Conservation (phyloP, 2,329 filamentous ascomycete species). For the Arthrobotrys musiformis region DNA sequence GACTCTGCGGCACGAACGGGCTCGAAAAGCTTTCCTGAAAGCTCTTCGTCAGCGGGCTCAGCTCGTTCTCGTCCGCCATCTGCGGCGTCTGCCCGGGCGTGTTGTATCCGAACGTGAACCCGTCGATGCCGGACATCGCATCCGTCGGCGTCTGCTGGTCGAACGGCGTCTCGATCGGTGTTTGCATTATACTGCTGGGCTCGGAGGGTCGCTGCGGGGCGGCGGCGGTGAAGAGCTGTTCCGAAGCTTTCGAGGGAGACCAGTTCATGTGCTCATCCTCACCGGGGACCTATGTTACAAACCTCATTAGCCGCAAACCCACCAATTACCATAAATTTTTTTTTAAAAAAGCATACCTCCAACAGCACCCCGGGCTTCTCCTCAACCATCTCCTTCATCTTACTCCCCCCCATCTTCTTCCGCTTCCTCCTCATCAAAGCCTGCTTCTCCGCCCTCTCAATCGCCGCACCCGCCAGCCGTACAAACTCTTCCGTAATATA, state of each 20-base stretch:
- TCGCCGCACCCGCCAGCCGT: slow-evolving; percentile 86
- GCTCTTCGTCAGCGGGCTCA: slow-evolving; percentile 57
- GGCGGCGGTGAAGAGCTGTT: neutral
- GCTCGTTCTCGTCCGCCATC: slow-evolving; percentile 57
- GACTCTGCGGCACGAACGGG: slow-evolving; percentile 88
- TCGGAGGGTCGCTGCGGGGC: neutral
- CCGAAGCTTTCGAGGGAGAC: slow-evolving; percentile 6
- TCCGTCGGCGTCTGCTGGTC: slow-evolving; percentile 39
- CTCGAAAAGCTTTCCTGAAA: slow-evolving; percentile 67
- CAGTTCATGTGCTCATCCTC: slow-evolving; percentile 51
- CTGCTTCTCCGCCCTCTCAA: slow-evolving; percentile 91
- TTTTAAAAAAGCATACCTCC: slow-evolving; percentile 14
- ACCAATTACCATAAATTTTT: neutral
- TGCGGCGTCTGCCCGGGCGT: slow-evolving; percentile 57
- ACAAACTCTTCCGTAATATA: slow-evolving; percentile 94
- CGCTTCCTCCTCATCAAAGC: slow-evolving; percentile 82
- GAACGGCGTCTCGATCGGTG: slow-evolving; percentile 33
- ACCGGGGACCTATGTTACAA: slow-evolving; percentile 20
- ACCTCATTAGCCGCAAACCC: neutral
- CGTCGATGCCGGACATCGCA: slow-evolving; percentile 28
- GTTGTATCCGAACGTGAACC: slow-evolving; percentile 42
- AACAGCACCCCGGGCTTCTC: slow-evolving; percentile 23
- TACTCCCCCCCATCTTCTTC: slow-evolving; percentile 67
- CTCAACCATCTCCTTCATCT: slow-evolving; percentile 30
- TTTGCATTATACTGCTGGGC: slow-evolving; percentile 19